A percentile compares a stretch with the other conserved stretches of the same genome.
These are phyloP conservation scores for Juncus effusus DNA, from an alignment of 176 grass and related monocot species.

Conservation along the genomic window DNA sequence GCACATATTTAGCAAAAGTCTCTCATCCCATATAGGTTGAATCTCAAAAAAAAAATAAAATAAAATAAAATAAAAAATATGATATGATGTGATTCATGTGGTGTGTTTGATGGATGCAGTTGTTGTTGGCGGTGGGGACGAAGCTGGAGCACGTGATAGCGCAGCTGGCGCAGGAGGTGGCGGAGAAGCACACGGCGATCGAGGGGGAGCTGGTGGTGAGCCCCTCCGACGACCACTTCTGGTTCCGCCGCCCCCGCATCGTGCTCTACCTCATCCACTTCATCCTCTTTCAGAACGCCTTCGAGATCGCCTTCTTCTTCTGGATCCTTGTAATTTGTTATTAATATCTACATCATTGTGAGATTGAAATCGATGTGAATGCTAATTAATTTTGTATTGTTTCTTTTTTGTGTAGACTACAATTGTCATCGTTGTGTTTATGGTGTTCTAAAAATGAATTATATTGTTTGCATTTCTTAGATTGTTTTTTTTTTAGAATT, in stretches of 20 bases:
- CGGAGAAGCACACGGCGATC: slow-evolving; percentile 72
- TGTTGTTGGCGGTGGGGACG: slow-evolving; percentile 70
- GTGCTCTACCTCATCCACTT: slow-evolving; percentile 87
- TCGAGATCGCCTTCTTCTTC: slow-evolving; percentile 93
- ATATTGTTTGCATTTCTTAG: too few species aligned
- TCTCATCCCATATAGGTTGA: too few species aligned
- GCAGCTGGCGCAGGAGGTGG: slow-evolving; percentile 74
- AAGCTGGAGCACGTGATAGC: slow-evolving; percentile 90
- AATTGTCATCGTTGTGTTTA: too few species aligned
- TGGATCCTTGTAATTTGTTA: slow-evolving; percentile 74
- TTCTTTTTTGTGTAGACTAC: slow-evolving; percentile 38
- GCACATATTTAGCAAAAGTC: too few species aligned
- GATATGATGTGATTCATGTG: not conserved
- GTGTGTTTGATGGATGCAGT: slow-evolving; percentile 33
- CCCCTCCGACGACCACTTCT: slow-evolving; percentile 87
- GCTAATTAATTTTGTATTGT: slow-evolving; percentile 15
- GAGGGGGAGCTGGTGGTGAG: slow-evolving; percentile 69
- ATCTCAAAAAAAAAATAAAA: too few species aligned
- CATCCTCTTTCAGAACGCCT: slow-evolving; percentile 92
- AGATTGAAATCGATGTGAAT: not conserved
- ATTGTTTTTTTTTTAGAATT: too few species aligned
- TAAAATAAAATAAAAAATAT: too few species aligned
- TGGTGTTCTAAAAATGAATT: too few species aligned
- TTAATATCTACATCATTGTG: not conserved
- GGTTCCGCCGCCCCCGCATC: slow-evolving; percentile 53